Percentiles rank a stretch among this genome's conserved stretches.
These are phyloP conservation scores for Lipomyces chichibuensis DNA, from an alignment of 805 yeast genomes.

Conservation along the genomic window DNA sequence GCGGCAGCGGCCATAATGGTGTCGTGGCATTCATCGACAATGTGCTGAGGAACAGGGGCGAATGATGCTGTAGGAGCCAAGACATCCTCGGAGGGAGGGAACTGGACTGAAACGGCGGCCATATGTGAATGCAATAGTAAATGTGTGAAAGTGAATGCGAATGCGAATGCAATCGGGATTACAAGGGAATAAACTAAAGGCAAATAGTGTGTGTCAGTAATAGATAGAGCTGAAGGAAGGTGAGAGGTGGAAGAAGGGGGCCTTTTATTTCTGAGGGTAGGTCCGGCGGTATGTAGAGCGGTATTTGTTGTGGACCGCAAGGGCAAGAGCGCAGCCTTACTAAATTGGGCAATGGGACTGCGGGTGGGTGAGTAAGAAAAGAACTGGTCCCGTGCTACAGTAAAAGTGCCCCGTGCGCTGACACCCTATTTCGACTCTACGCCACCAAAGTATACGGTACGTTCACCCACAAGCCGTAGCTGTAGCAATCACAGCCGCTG, in stretches of 20 bases:
- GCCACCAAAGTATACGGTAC: conserved; percentile 1
- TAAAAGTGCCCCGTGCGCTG: not conserved
- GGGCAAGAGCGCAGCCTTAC: not conserved
- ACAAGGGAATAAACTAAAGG: too few relatives aligned
- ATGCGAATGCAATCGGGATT: too few relatives aligned
- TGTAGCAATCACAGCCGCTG: not conserved
- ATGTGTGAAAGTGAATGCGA: too few relatives aligned
- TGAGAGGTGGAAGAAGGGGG: not conserved
- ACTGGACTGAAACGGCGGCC: conserved; percentile 4
- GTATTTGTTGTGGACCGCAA: not conserved
- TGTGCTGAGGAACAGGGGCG: not conserved
- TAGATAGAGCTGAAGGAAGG: too few relatives aligned
- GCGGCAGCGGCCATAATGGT: conserved; percentile 35
- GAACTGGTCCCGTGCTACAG: not conserved
- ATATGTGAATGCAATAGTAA: not conserved
- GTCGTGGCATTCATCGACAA: conserved; percentile 36
- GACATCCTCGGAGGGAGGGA: conserved; percentile 1
- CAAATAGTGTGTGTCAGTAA: too few relatives aligned
- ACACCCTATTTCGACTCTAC: not conserved
- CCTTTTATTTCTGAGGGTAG: not conserved
- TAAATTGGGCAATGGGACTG: conserved; percentile 1
- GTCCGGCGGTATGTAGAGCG: conserved; percentile 2
- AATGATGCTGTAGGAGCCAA: not conserved
- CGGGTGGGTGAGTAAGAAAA: not conserved
- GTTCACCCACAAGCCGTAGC: not conserved